These are phyloP conservation scores for Trypanosoma avium DNA, from an alignment of 208 protist species.

Conservation along the genomic window DNA sequence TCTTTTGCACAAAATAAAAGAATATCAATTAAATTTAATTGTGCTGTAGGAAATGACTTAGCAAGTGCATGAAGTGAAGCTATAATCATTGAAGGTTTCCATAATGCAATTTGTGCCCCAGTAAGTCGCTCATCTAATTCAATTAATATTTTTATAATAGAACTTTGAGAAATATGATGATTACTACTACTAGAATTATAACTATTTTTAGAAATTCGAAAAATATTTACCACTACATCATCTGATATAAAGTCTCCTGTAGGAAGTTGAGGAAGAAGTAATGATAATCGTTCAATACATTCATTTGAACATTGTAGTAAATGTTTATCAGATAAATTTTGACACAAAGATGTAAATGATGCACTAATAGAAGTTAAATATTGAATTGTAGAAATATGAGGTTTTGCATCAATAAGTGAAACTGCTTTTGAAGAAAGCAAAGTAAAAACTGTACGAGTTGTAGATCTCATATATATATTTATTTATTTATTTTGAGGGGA, in stretches of 20 bases:
- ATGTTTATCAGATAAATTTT: neutral
- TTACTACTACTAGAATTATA: neutral
- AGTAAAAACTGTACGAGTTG: constrained; percentile 1
- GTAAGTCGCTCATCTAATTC: constrained; percentile 40
- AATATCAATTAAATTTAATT: constrained; percentile 35
- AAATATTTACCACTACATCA: constrained; percentile 33
- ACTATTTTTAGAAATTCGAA: constrained; percentile 34
- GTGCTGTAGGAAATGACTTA: constrained; percentile 16
- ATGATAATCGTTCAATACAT: constrained; percentile 23
- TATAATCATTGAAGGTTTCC: constrained; percentile 52
- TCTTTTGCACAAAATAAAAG: constrained; percentile 42
- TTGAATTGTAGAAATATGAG: constrained; percentile 4
- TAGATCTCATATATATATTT: neutral
- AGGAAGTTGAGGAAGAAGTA: constrained; percentile 29
- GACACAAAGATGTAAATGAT: constrained; percentile 22
- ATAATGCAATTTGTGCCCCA: constrained; percentile 32
- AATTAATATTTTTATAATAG: constrained; percentile 27
- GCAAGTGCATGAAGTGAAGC: constrained; percentile 57
- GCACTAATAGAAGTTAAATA: constrained; percentile 22
- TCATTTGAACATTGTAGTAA: constrained; percentile 5
- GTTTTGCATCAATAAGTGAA: neutral
- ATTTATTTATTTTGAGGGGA: constrained; percentile 1
- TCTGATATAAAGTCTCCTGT: constrained; percentile 17
- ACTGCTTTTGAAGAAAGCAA: constrained; percentile 10
- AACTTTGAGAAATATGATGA: constrained; percentile 24